phyloP scores from a whole-genome alignment of 2,329 filamentous ascomycete genomes.

The Mollisia scopiformis region DNA sequence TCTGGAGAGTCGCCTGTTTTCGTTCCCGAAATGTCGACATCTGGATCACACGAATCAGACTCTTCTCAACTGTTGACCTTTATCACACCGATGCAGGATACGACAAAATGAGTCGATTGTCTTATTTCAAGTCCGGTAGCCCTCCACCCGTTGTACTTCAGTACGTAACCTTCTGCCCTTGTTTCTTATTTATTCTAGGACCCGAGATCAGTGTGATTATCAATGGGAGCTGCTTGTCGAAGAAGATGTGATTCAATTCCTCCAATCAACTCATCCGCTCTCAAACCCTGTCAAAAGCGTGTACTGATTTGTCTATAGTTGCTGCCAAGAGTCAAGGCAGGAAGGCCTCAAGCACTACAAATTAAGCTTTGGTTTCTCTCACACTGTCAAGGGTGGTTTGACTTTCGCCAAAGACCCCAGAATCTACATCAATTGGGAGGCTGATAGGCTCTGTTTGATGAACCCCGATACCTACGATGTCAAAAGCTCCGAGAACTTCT shows the following conservation, averaged over 20 bases:
- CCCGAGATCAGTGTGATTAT: too few relatives aligned
- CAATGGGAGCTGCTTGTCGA: too few relatives aligned
- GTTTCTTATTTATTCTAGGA: too few relatives aligned
- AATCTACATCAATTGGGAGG: conserved; percentile 2
- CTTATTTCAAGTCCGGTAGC: neutral
- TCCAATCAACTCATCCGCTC: too few relatives aligned
- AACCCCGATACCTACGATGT: neutral
- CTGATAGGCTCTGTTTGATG: conserved; percentile 2
- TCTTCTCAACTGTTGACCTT: neutral
- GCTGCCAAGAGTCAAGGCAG: neutral
- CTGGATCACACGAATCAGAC: neutral
- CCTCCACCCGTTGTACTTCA: neutral
- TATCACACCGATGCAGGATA: neutral
- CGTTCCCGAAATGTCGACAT: neutral
- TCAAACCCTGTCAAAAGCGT: too few relatives aligned
- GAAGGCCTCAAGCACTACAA: conserved; percentile 4
- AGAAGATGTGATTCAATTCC: too few relatives aligned
- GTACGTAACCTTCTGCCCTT: too few relatives aligned
- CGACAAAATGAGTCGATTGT: neutral
- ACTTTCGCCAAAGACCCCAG: neutral
- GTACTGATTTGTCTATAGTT: too few relatives aligned
- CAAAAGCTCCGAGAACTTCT: neutral
- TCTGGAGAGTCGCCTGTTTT: neutral
- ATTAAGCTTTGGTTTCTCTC: neutral
- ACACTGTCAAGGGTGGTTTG: neutral